These are phyloP conservation scores for Monsonia emarginata DNA, from an alignment of 441 rosid genomes.

Conservation along the genomic window DNA sequence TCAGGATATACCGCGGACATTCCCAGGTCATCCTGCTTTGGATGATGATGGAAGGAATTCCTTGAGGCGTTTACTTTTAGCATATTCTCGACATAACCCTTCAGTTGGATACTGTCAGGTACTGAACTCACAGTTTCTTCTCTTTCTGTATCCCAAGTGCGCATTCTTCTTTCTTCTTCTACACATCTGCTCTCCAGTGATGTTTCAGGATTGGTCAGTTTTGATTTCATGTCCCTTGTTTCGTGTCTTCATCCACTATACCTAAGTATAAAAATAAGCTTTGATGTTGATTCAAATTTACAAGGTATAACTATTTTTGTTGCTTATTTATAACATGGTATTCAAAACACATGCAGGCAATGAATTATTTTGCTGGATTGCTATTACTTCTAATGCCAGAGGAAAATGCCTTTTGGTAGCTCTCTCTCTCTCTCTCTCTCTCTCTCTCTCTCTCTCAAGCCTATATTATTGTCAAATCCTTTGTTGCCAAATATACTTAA, in stretches of 20 bases:
- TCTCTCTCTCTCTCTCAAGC: background rate
- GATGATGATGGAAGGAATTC: constrained; percentile 58
- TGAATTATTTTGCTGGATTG: constrained; percentile 71
- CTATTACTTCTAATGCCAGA: constrained; percentile 71
- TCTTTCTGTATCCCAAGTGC: background rate
- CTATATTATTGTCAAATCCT: background rate
- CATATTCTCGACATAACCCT: constrained; percentile 63
- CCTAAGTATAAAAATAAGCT: background rate
- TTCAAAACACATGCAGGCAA: constrained; percentile 43
- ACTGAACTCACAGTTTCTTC: constrained; percentile 10
- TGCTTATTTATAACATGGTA: constrained; percentile 11
- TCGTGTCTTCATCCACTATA: background rate
- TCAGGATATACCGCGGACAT: constrained; percentile 63
- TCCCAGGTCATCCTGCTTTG: constrained; percentile 67
- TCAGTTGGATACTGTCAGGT: constrained; percentile 76
- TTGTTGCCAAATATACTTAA: background rate
- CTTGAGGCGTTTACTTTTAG: constrained; percentile 53
- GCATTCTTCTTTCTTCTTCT: background rate
- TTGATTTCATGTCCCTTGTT: background rate
- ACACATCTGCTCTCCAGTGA: background rate
- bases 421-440: constrained; percentile 9
- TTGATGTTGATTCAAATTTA: background rate
- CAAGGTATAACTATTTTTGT: constrained; percentile 3
- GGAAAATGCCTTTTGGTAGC: constrained; percentile 74
- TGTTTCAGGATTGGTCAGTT: constrained; percentile 8